Base-by-base conservation (phyloP, 495 filamentous ascomycete species). In the Aspergillus campestris region DNA sequence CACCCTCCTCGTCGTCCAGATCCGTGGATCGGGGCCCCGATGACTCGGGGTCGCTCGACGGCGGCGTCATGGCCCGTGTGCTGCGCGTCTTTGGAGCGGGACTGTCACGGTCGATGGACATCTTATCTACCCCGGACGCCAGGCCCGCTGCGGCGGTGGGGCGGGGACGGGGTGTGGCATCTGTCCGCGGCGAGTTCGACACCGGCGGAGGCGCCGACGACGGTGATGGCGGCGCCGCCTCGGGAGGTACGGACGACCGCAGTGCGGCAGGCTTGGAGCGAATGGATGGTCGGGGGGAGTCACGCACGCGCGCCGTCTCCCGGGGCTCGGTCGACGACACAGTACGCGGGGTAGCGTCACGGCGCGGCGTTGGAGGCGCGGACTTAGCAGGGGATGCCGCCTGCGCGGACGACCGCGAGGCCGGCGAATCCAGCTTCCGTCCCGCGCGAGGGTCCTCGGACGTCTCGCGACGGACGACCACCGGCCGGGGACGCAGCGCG, bases 31-130 rank as follows among this genome's bases (percentile, higher is more conserved):
- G 59, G 9, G 53, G 57, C 3, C 50, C 60, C 6, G 52, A 59
- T 14, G 66, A 67, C 32, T 75, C 72, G 11, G 59, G 65, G 24
- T 72, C 71, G 42, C 66, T 72, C 6, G 66, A 72, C 4, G 69
- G 61, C 7, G 71, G 69, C 34, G 70, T 73, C 33, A 67, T 56
- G 12, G 48, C 58, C 24, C 59, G 60, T 40, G 58, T 66, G 3
- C 42, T 32, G 7, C 52, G 55, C 18, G 51, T 44, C 37, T 56
- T 60, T 42, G 59, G 64, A 39, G 52, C 45, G 11, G 60, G 49
- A 44, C 50, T 59, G 5, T 35, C 46, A 0, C 40, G 38, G 12
- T 56, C 62, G 42, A 64, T 45, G 0, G 51, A 38, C 64, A 66
- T 55, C 31, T 53, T 58, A 32, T 56, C 48, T 8, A 65, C 29